Base-by-base conservation (phyloP, 352 stramenopile genomes). In the Globisporangium radiosum region DNA sequence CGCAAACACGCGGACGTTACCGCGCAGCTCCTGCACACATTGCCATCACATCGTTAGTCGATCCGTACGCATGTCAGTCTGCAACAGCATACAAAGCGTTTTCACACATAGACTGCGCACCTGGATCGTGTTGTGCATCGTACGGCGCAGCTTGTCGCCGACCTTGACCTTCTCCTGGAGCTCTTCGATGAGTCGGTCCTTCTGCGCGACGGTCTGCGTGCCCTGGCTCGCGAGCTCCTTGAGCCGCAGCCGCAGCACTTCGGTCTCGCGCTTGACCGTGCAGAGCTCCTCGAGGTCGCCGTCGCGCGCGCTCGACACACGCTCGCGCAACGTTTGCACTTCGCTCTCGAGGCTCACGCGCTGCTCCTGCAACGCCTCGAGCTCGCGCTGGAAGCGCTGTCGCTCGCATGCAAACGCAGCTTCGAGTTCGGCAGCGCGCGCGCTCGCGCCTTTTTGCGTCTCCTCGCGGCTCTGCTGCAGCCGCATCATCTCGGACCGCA, bases 121-220 rank as follows among this genome's bases (percentile, higher is more conserved):
- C 73, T 99, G 96, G 50, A 99, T 98, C n/a, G 88, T 91, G 77
- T 99, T 99, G 80, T 99, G 97, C 65, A 99, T 84, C 57, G 98
- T 91, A 14, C 97, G 82, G 5, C 97, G 86, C 36, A 96, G 64
- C 3, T 77, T 66, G 48, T 92, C 84, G 11, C 78, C 69, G 54
- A 90, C 80, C 9, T 70, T 70, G 6, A 91, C 61, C 45, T 81
- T 76, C 44, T 64, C 54, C 57, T 94, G 80, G 8, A 94, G 62
- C 36, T 92, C 78, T 5, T 65, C 67, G 52, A 94, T 87, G 19
- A 85, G 63, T 93, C 40, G 68, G 60, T 95, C 81, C 53, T 91
- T 90, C 47, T 91, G 66, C 45, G 84, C 76, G 14, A 95, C 71
- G 4, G 76, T 85, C 57, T 88, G 71, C 1, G 58, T 70, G 15